Evolutionary conservation across 805 yeast genomes (phyloP), one percentile per base, ranked within the genome.

Genomic region (Starmerella vitae): DNA sequence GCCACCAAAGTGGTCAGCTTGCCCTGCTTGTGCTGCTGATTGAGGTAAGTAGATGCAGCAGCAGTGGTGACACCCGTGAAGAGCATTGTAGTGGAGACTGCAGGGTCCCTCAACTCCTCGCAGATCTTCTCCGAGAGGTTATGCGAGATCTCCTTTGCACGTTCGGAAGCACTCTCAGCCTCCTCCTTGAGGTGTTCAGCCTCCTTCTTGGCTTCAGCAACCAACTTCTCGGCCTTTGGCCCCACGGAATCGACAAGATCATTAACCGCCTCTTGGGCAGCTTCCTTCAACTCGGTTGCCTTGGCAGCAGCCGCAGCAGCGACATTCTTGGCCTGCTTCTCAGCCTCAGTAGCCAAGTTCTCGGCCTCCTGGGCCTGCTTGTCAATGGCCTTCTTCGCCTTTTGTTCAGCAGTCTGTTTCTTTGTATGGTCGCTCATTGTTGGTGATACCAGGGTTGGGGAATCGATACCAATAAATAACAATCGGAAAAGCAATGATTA

Each of bases 1-100:
- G 53, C 43, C 3, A 47, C 42, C 27, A 48, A 33, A 3, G 46
- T 40, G 3, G 48, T 44, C 20, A 50, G 43, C 34, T 41, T 50
- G 17, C 54, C 56, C 36, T 44, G 50, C 39, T 45, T 46, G 46
- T 50, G 52, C 50, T 52, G 56, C 41, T 52, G 53, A 30, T 51
- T 42, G 19, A 52, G 41, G 39, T 52, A 52, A 14, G 54, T 48
- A 7, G 52, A 43, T 22, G 56, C 56, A 8, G 56, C 56, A n/a
- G 53, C 41, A 31, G 54, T 49, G 12, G 54, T 49, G 28, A 50
- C 46, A 14, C 49, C 49, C 3, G 56, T 45, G 37, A 52, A 50
- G 17, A 50, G 41, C 10, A 49, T 52, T 28, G 56, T 52, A 21
- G 56, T 50, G 34, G 51, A 43, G 6, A 48, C 43, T 14, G 54